Evolutionary conservation across 768 basidiomycete genomes (phyloP).

Genomic region (Trametes maxima): DNA sequence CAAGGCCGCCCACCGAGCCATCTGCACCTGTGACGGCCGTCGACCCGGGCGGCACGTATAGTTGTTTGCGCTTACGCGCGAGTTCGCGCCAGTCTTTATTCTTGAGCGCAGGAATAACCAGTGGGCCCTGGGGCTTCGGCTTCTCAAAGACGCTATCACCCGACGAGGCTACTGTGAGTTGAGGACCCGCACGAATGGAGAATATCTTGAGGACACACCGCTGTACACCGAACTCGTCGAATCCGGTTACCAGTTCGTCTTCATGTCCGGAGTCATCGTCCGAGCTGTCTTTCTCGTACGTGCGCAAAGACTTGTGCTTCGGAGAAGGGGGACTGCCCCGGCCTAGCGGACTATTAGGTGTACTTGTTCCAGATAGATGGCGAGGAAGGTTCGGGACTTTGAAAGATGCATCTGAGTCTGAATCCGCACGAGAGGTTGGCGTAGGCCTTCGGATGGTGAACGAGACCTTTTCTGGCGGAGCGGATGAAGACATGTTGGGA

Average conservation of each 20-base stretch:
- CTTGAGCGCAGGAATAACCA: constrained; percentile 84
- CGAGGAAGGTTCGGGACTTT: constrained; percentile 65
- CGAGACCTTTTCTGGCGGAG: constrained; percentile 56
- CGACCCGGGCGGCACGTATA: constrained; percentile 69
- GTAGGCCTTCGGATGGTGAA: constrained; percentile 86
- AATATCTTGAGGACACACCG: constrained; percentile 65
- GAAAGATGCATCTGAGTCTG: constrained; percentile 52
- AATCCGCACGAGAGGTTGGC: constrained; percentile 66
- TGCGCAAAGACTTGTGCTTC: constrained; percentile 24
- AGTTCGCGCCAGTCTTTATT: constrained; percentile 91
- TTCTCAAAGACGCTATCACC: constrained; percentile 47
- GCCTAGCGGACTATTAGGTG: constrained; percentile 58
- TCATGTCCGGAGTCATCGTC: constrained; percentile 56
- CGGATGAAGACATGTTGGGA: constrained; percentile 23
- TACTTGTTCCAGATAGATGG: constrained; percentile 46
- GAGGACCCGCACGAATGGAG: constrained; percentile 48
- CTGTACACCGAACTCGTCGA: constrained; percentile 74
- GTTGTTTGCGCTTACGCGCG: constrained; percentile 64
- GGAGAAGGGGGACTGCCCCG: constrained; percentile 54
- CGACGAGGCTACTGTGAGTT: constrained; percentile 68
- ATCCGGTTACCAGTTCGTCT: constrained; percentile 73
- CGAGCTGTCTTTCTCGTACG: constrained; percentile 48
- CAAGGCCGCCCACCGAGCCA: constrained; percentile 77
- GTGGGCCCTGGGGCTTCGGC: constrained; percentile 55
- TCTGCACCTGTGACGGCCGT: constrained; percentile 59